A percentile compares a stretch with the other conserved stretches of the same genome.
Evolutionary conservation across 306 rosid genomes (phyloP).

Genomic region (Cicer judaicum): DNA sequence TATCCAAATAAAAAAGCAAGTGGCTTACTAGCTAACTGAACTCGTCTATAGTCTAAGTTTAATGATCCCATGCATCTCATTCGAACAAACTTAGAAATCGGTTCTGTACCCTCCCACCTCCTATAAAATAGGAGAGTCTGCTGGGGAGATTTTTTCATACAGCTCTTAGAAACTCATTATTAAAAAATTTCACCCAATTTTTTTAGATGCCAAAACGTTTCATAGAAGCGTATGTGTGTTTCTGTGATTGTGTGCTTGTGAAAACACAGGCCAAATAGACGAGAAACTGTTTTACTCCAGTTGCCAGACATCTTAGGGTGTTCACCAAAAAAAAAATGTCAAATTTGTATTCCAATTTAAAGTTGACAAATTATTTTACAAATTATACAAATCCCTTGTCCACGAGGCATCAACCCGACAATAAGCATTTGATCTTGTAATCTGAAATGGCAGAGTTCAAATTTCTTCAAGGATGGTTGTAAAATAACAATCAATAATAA

Average conservation of each 20-base stretch:
- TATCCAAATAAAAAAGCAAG: slow-evolving; percentile 20
- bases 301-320: slow-evolving; percentile 6
- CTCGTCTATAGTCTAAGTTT: slow-evolving; percentile 1
- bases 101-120: neutral
- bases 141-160: neutral
- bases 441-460: no score
- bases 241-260: neutral
- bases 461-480: no score
- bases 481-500: no score
- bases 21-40: neutral
- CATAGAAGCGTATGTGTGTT: neutral
- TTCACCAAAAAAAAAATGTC: neutral
- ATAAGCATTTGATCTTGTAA: no score
- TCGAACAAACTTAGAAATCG: neutral
- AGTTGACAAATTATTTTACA: neutral
- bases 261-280: neutral
- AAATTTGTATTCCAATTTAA: neutral
- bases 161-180: neutral
- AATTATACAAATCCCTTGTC: slow-evolving; percentile 12
- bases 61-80: slow-evolving; percentile 26
- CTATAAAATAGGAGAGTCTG: slow-evolving; percentile 1
- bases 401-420: no score
- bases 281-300: neutral
- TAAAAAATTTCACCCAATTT: neutral
- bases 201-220: neutral